A percentile compares a stretch with the other conserved stretches of the same genome.
These are phyloP conservation scores for Boletus barrowsii DNA, from an alignment of 768 basidiomycete genomes.

Conservation along the genomic window DNA sequence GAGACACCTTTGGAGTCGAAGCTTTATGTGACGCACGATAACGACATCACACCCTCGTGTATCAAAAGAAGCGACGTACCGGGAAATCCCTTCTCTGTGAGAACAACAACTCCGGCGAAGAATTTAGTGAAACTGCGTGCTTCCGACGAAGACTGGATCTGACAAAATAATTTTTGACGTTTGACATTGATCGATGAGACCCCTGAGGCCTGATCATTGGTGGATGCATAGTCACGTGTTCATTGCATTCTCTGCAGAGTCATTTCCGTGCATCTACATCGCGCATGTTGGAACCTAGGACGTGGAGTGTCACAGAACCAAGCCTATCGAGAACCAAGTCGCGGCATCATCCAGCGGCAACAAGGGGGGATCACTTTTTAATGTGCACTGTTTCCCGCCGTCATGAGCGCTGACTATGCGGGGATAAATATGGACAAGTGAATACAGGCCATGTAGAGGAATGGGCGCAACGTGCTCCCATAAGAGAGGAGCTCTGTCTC, in stretches of 20 bases:
- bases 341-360: conserved; percentile 14
- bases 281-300: background rate
- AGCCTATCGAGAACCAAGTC: conserved; percentile 1
- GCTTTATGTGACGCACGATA: conserved; percentile 23
- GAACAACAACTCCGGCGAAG: background rate
- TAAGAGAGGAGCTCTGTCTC: background rate
- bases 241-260: conserved; percentile 5
- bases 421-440: background rate
- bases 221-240: conserved; percentile 4
- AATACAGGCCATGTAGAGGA: background rate
- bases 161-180: background rate
- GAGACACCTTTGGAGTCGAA: conserved; percentile 3
- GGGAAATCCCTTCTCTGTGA: conserved; percentile 23
- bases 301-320: background rate
- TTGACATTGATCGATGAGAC: background rate
- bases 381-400: conserved; percentile 11
- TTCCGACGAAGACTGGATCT: background rate
- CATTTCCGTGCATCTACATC: conserved; percentile 26
- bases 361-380: conserved; percentile 19
- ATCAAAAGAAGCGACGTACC: conserved; percentile 27
- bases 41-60: conserved; percentile 16
- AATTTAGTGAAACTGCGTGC: background rate
- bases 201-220: background rate
- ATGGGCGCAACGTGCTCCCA: background rate
- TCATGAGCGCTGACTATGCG: conserved; percentile 20